Conservation (phyloP, 257 asterid genomes). For the Solanum virginianum region DNA sequence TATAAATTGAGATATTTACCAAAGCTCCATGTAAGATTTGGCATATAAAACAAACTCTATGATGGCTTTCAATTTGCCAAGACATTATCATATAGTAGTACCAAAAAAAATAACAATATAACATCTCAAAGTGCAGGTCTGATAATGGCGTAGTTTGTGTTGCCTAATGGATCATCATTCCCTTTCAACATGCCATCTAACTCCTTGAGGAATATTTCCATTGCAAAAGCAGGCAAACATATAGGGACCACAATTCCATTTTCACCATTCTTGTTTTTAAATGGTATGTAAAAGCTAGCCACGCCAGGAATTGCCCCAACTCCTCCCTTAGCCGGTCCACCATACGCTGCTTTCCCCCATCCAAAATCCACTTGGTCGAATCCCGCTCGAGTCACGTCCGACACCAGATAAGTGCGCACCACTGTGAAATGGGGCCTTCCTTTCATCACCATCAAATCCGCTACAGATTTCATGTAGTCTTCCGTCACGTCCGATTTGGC, state of each 20-base stretch:
- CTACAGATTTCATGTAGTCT: conserved; percentile 23
- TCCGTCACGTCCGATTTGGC: conserved; percentile 11
- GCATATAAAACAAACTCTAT: not conserved
- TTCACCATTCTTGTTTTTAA: conserved; percentile 30
- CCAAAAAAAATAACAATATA: too few species aligned
- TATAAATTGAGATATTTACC: not conserved
- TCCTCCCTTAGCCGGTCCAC: conserved; percentile 52
- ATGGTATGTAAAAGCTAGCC: conserved; percentile 32
- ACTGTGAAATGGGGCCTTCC: conserved; percentile 23
- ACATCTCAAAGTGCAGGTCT: conserved; percentile 18
- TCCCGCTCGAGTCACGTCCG: conserved; percentile 34
- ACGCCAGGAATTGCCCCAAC: conserved; percentile 38
- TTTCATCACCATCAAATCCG: conserved; percentile 19
- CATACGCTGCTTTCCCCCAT: conserved; percentile 51
- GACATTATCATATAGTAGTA: not conserved
- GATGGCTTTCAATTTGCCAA: not conserved
- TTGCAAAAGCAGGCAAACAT: conserved; percentile 38
- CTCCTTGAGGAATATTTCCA: conserved; percentile 43
- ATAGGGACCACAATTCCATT: conserved; percentile 43
- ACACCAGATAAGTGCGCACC: conserved; percentile 26
- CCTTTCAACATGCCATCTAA: conserved; percentile 19
- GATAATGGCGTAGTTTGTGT: not conserved
- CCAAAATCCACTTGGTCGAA: conserved; percentile 49
- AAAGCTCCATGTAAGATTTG: not conserved
- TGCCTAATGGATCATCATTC: not conserved